Evolutionary conservation across 2,329 filamentous ascomycete genomes (phyloP).

Genomic region (Bertia moriformis): DNA sequence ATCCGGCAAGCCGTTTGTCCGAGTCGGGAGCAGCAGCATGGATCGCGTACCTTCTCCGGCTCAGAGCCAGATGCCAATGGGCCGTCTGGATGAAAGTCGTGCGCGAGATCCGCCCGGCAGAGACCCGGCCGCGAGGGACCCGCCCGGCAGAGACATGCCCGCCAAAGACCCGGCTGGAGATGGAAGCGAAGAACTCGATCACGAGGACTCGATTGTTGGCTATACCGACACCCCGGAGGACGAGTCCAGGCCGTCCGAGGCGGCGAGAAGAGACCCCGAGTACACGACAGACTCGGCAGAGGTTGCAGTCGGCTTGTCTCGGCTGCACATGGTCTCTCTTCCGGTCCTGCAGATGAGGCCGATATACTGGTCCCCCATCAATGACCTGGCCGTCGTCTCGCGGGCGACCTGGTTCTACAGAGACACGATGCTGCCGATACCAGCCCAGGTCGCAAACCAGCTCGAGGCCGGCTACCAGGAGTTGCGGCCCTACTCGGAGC

Average conservation of each 20-base stretch:
- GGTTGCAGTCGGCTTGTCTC: slow-evolving; percentile 77
- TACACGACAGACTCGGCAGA: slow-evolving; percentile 23
- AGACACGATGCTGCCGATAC: slow-evolving; percentile 82
- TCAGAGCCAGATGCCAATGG: too few species aligned
- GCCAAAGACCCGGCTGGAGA: too few species aligned
- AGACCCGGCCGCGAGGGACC: too few species aligned
- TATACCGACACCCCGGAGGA: slow-evolving; percentile 3
- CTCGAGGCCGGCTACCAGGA: slow-evolving; percentile 83
- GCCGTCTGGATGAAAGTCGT: not conserved
- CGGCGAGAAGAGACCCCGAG: slow-evolving; percentile 12
- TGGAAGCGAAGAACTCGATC: not conserved
- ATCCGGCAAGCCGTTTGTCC: slow-evolving; percentile 36
- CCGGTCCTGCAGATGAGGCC: slow-evolving; percentile 80
- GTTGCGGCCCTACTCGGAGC: slow-evolving; percentile 75
- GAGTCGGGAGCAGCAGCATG: slow-evolving; percentile 21
- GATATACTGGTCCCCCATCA: slow-evolving; percentile 92
- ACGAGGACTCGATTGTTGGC: not conserved
- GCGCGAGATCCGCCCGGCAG: too few species aligned
- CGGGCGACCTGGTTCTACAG: slow-evolving; percentile 92
- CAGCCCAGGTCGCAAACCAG: slow-evolving; percentile 74
- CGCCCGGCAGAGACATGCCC: too few species aligned
- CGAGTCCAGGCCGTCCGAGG: slow-evolving; percentile 5
- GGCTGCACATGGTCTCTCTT: slow-evolving; percentile 75
- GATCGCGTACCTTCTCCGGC: slow-evolving; percentile 9
- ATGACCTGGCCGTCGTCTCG: slow-evolving; percentile 70